These are phyloP conservation scores for Trichoderma brevicompactum DNA, from an alignment of 2,329 filamentous ascomycete genomes.

Conservation along the genomic window DNA sequence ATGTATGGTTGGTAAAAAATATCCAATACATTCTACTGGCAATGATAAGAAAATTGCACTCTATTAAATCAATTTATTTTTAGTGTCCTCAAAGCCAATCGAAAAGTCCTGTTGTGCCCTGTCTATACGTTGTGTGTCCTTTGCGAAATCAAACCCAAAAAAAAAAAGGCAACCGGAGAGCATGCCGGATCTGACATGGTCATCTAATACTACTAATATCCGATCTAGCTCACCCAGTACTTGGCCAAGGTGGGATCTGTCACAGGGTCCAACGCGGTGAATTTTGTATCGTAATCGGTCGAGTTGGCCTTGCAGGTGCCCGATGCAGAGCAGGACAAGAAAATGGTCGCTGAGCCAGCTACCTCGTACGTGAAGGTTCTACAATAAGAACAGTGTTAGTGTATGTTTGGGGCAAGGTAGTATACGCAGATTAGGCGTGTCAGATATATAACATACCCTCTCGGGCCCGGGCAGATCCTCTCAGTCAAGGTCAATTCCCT, in stretches of 20 bases:
- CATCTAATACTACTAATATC: not conserved
- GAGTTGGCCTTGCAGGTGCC: slow-evolving; percentile 38
- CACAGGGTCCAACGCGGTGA: slow-evolving; percentile 41
- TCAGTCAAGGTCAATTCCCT: slow-evolving; percentile 50
- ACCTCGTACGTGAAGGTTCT: slow-evolving; percentile 15
- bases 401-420: not conserved
- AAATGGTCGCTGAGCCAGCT: not conserved
- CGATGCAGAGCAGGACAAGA: slow-evolving; percentile 27
- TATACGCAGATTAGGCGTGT: not conserved
- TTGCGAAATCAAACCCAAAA: too few species aligned
- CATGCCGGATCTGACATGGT: not conserved
- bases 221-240: slow-evolving; percentile 23
- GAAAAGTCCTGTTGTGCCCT: too few species aligned
- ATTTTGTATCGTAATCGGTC: slow-evolving; percentile 38
- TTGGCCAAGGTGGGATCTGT: slow-evolving; percentile 27
- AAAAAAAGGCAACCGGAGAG: not conserved
- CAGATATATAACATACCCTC: slow-evolving; percentile 41
- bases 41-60: too few species aligned
- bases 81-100: too few species aligned
- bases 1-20: too few species aligned
- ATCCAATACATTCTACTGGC: too few species aligned
- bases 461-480: slow-evolving; percentile 46
- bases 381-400: not conserved
- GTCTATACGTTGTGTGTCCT: too few species aligned
- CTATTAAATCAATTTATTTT: too few species aligned